Evolutionary conservation across 345 rosid species (phyloP).

Genomic region (Lepidium aucheri): DNA sequence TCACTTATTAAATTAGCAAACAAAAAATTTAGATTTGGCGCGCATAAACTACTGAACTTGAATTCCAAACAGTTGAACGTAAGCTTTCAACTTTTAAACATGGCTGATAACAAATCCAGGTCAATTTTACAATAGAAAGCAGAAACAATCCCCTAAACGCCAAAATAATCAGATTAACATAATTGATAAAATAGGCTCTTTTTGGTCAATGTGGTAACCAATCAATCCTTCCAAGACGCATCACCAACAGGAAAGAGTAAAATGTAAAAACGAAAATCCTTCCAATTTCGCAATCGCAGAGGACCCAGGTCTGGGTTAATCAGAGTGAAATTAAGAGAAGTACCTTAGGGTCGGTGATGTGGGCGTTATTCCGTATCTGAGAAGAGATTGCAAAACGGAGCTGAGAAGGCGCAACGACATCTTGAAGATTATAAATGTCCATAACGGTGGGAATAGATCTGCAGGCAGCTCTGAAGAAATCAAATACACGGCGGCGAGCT

Average conservation of each 20-base stretch:
- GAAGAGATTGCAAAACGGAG: constrained; percentile 80
- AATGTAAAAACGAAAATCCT: background rate
- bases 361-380: constrained; percentile 74
- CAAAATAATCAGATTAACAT: background rate
- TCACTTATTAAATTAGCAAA: background rate
- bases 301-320: background rate
- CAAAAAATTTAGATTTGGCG: background rate
- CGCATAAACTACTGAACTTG: background rate
- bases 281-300: background rate
- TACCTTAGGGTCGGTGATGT: constrained; percentile 81
- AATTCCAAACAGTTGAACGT: background rate
- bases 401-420: constrained; percentile 63
- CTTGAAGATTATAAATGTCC: constrained; percentile 88
- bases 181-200: background rate
- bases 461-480: constrained; percentile 76
- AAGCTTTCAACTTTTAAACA: constrained; percentile 1
- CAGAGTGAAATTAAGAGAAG: background rate
- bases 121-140: background rate
- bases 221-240: background rate
- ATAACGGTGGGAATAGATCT: constrained; percentile 69
- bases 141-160: background rate
- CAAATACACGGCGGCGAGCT: constrained; percentile 67
- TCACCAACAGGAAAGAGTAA: background rate
- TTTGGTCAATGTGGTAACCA: background rate
- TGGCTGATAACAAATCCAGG: background rate